Base-by-base conservation (phyloP, 2,329 filamentous ascomycete genomes). In the Trichoderma sp. region DNA sequence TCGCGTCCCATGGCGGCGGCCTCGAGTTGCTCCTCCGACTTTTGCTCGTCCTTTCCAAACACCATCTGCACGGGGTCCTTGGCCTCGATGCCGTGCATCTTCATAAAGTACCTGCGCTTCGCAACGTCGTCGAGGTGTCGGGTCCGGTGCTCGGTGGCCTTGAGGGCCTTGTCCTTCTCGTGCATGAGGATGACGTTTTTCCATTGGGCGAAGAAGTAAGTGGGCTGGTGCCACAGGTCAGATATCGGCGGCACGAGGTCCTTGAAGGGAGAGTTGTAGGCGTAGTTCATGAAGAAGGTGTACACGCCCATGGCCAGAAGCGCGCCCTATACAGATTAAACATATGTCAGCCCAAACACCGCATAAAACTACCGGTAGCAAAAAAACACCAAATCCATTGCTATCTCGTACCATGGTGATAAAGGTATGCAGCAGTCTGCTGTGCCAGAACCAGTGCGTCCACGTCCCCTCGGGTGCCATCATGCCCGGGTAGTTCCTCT, bases 381-480 rank as follows among this genome's bases (percentile, higher is more conserved):
- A 5, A 4, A 15, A 32, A 5, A 4, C 8, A n/a, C 39, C 61
- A 6, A 8, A 6, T 28, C 63, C 63, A 26, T 30, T 26, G 61
- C 36, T 36, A 28, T 17, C 28, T 32, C 88, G 72, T 85, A 97
- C 94, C 85, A 98, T 86, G 2, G 93, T 93, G 79, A 99, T 95
- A 80, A 88, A 92, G 32, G 93, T 81, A 81, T 99, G 95, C 71
- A 98, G 88, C 70, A 84, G 83, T 72, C 88, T 88, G 80, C 89
- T 95, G 75, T 93, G 90, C 79, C 97, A 85, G 81, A 98, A 95
- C 88, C 92, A 95, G 81, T 95, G 88, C 82, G 93, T 87, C 81
- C 93, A 94, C 0, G 92, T 93, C 6, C 94, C 93, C 78, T 92
- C 86, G 0, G 94, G 91, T 61, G 95, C 92, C 86, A 97, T 94